Evolutionary conservation across 164 flowering plant genomes (phyloP).

Genomic region (Piper betle): DNA sequence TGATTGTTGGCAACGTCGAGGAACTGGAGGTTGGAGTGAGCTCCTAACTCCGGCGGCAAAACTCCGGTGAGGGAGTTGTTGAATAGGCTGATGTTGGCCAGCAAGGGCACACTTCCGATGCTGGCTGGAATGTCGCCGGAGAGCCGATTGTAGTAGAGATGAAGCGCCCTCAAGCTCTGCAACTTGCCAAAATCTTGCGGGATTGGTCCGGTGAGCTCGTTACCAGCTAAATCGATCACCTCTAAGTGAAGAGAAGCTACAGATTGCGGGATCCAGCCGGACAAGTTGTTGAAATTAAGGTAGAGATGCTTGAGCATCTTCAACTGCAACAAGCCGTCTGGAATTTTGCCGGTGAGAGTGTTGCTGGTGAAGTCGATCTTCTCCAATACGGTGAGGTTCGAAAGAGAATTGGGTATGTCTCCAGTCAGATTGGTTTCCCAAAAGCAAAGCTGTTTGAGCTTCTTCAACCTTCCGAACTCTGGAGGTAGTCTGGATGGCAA

Average conservation of each 20-base stretch:
- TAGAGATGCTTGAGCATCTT: constrained; percentile 33
- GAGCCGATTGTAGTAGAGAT: constrained; percentile 32
- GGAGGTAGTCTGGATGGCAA: constrained; percentile 27
- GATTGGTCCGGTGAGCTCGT: constrained; percentile 6
- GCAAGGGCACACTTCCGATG: constrained; percentile 25
- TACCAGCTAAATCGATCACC: constrained; percentile 32
- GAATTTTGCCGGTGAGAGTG: constrained; percentile 38
- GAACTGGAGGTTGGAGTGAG: constrained; percentile 23
- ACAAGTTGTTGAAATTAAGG: constrained; percentile 31
- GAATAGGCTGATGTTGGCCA: constrained; percentile 23
- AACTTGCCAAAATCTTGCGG: constrained; percentile 33
- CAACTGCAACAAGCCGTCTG: constrained; percentile 35
- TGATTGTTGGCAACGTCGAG: constrained; percentile 31
- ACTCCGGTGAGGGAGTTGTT: constrained; percentile 35
- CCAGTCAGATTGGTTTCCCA: constrained; percentile 35
- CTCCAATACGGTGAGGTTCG: constrained; percentile 24
- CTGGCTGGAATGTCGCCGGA: constrained; percentile 47
- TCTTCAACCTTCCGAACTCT: constrained; percentile 38
- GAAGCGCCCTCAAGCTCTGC: constrained; percentile 31
- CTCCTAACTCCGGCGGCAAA: constrained; percentile 44
- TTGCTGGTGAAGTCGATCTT: constrained; percentile 42
- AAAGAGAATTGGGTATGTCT: constrained; percentile 35
- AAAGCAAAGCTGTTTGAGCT: constrained; percentile 32
- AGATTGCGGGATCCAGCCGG: constrained; percentile 44
- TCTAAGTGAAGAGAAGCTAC: constrained; percentile 13